Base-by-base conservation (phyloP, 768 basidiomycete genomes). In the Russula lepida region DNA sequence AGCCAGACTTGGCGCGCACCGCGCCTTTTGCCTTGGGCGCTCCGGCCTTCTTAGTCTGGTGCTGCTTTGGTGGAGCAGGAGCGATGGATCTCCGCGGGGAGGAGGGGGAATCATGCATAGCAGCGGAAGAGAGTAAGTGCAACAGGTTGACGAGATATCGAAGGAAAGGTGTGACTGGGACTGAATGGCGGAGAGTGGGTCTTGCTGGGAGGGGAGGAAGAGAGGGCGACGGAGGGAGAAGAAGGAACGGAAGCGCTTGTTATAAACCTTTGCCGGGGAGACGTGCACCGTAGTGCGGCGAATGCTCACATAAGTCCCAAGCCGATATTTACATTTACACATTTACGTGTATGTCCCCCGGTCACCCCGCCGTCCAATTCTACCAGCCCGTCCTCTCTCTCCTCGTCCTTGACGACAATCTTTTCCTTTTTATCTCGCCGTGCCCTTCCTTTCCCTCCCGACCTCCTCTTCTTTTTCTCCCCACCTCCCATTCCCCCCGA, bases 1-100 rank as follows among this genome's bases (percentile, higher is more conserved):
- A 92, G 66, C 90, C 89, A 56, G 88, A 87, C 80, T 92, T 92
- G 58, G 89, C 89, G 70, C 89, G 85, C 30, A 86, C 82, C 58
- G 87, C 85, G 71, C 86, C 89, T 78, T 90, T 92, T 64, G 83
- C 79, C 72, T 90, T 90, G 64, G 84, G 79, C 71, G 81, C 76
- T 68, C 81, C 81, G 71, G 74, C 64, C 66, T 76, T 74, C 71
- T 75, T 76, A 68, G 62, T 1, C 15, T 58, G 62, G 23, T 68
- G 71, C 66, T 76, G 80, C 73, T 77, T 76, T 60, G 58, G 59
- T n/a, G 64, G 64, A 23, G 64, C 59, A 54, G 69, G 69, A 58
- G 71, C 65, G 59, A 69, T 66, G 63, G 70, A 64, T 60, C 65
- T 70, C 66, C 71, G 68, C 46, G 71, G 74, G 68, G 68, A 70